Conservation (phyloP, 176 grass and related monocot genomes). For the Musa beccarii region DNA sequence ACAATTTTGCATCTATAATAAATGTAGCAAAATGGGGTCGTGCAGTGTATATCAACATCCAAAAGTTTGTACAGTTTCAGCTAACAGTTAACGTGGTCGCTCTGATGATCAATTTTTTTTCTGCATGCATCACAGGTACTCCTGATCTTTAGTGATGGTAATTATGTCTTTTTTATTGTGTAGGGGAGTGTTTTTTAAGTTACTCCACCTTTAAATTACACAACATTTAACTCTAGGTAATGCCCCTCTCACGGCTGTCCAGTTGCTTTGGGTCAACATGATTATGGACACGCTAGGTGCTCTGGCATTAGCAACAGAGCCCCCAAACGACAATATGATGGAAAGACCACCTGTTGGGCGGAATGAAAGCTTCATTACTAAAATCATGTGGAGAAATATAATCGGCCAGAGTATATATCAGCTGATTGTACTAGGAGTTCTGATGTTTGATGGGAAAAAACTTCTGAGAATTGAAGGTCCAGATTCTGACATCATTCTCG, state of each 20-base stretch:
- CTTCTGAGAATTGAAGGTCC: constrained; percentile 31
- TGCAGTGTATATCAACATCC: constrained; percentile 94
- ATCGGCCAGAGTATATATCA: constrained; percentile 80
- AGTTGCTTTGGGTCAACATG: constrained; percentile 90
- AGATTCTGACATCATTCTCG: constrained; percentile 32
- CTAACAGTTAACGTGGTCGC: constrained; percentile 85
- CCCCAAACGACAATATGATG: constrained; percentile 56
- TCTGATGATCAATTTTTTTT: constrained; percentile 81
- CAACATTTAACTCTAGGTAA: constrained; percentile 36
- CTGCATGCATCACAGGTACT: constrained; percentile 68
- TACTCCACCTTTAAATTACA: neutral
- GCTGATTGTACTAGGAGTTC: constrained; percentile 53
- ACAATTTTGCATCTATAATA: constrained; percentile 87
- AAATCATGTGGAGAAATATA: constrained; percentile 92
- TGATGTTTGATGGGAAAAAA: constrained; percentile 52
- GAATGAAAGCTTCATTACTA: constrained; percentile 71
- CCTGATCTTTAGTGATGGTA: neutral
- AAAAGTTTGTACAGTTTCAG: constrained; percentile 97
- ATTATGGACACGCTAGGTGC: constrained; percentile 96
- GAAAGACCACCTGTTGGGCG: constrained; percentile 51
- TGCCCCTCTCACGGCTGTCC: constrained; percentile 79
- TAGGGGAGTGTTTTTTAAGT: neutral
- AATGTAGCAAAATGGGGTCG: constrained; percentile 91
- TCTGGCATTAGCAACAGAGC: constrained; percentile 77
- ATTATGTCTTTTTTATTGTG: neutral